Evolutionary conservation across 2,329 filamentous ascomycete genomes (phyloP), one percentile per base, ranked within the genome.

Genomic region (Trichoderma simmonsii): DNA sequence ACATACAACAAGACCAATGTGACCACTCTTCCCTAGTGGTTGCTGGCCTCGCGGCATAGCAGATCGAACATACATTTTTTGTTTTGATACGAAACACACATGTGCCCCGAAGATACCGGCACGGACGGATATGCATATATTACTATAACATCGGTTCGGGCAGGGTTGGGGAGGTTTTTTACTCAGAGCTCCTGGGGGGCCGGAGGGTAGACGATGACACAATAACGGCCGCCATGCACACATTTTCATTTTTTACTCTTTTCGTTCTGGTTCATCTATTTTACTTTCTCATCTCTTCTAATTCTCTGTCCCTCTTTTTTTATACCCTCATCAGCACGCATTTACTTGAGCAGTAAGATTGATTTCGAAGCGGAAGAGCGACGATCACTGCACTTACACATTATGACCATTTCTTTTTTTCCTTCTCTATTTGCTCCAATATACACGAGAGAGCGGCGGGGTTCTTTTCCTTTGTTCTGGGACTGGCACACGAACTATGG

Each of bases 301-400:
- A 68, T 60, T 68, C 36, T 48, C 57, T 21, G 28, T 32, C 57
- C 15, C n/a, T 60, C 11, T 60, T 60, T 24, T 60, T 59, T 30
- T 68, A 68, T 68, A 68, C 65, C 65, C 65, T 60, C 34, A 43
- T 30, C 57, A 60, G 65, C 65, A 59, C 65, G 65, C 65, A 39
- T 26, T 60, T 60, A 68, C 60, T 48, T 60, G 56, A 48, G 21
- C 54, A 60, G n/a, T 48, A 26, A 60, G 51, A 48, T 26, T 68
- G 36, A 48, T 51, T 60, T 28, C 43, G 34, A 30, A 60, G 65
- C 65, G 34, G 56, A 67, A 67, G 51, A 67, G 64, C 64, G 51
- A 39, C 65, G 39, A 21, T 68, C n/a, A 60, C 18, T 60, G 36
- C 36, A 26, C 18, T 39, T 48, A 12, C 18, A 32, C 56, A 24